Base-by-base conservation (phyloP, 2,329 filamentous ascomycete genomes). In the Colletotrichum eremochloae region DNA sequence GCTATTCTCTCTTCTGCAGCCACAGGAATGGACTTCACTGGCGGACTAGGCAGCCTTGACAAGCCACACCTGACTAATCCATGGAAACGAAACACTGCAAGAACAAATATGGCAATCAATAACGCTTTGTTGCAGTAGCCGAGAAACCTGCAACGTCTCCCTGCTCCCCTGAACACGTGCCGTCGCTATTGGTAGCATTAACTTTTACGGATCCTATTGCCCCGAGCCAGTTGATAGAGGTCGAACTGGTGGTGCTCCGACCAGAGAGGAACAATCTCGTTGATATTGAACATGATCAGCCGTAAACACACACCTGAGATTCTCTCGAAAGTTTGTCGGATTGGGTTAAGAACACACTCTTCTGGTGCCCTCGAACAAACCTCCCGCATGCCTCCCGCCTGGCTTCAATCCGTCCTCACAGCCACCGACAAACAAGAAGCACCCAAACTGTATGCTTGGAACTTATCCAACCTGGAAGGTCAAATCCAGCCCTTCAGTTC, bases 381-480 rank as follows among this genome's bases (percentile, higher is more conserved):
- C n/a, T 29, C 38, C 29, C 67, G 29, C n/a, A 71, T 67, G 71
- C 5, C 38, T 40, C 55, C 70, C 12, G 31, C 33, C n/a, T 84
- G 82, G 82, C 79, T 84, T 14, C 72, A 75, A 38, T 62, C 76
- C 12, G 63, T 81, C n/a, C 71, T 82, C 31, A 67, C 71, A 33
- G 76, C 80, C 60, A 56, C 55, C 2, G 62, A 48, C 5, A 75
- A 78, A 6, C 31, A 29, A 44, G 50, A 15, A 12, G 75, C 81
- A 0, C 80, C 80, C 12, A 82, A 75, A n/a, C 74, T 84, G 3
- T 84, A 80, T 66, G 80, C 82, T 18, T 84, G 82, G 82, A 75
- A 75, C 5, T 66, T 75, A 1, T 76, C 76, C 48, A 82, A 83
- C 42, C 57, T 83, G 29, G 62, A 72, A 40, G 68, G 67, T 11